Conservation (phyloP, 148 eudicot genomes). For the Dysphania ambrosioides region DNA sequence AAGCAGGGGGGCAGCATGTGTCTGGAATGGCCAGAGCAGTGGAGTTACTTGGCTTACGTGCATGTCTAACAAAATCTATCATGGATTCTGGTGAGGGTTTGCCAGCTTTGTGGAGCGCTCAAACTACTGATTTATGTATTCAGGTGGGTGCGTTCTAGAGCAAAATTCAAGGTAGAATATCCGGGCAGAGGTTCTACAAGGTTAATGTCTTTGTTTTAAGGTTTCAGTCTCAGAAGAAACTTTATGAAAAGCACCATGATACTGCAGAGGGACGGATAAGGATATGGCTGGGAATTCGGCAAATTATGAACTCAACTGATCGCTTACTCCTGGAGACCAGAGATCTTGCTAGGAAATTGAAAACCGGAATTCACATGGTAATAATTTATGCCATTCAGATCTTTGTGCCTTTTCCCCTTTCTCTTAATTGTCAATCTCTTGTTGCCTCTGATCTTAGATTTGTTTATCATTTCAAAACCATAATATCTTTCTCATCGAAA, state of each 20-base stretch:
- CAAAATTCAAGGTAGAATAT: not conserved
- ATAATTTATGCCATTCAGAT: conserved; percentile 14
- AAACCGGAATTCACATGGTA: conserved; percentile 96
- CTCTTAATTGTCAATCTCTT: not conserved
- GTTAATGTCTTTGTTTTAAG: conserved; percentile 28
- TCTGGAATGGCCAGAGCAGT: conserved; percentile 87
- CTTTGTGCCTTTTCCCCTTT: not conserved
- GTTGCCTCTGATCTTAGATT: not conserved
- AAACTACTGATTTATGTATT: conserved; percentile 67
- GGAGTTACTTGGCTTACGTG: conserved; percentile 68
- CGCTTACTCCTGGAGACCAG: conserved; percentile 64
- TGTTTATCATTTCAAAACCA: not conserved
- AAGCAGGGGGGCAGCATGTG: conserved; percentile 94
- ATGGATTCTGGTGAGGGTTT: conserved; percentile 91
- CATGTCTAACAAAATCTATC: conserved; percentile 72
- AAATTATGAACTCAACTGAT: conserved; percentile 90
- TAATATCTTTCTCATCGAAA: no score
- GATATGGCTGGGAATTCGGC: conserved; percentile 89
- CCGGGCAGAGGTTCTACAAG: conserved; percentile 1
- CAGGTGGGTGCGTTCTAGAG: conserved; percentile 40
- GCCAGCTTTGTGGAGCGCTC: conserved; percentile 58
- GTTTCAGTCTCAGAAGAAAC: conserved; percentile 67
- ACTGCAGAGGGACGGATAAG: conserved; percentile 83
- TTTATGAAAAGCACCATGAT: conserved; percentile 62
- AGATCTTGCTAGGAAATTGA: conserved; percentile 57